Evolutionary conservation across 768 basidiomycete species (phyloP), one percentile per base, ranked within the genome.

Genomic region (Boletus eberwhitei): DNA sequence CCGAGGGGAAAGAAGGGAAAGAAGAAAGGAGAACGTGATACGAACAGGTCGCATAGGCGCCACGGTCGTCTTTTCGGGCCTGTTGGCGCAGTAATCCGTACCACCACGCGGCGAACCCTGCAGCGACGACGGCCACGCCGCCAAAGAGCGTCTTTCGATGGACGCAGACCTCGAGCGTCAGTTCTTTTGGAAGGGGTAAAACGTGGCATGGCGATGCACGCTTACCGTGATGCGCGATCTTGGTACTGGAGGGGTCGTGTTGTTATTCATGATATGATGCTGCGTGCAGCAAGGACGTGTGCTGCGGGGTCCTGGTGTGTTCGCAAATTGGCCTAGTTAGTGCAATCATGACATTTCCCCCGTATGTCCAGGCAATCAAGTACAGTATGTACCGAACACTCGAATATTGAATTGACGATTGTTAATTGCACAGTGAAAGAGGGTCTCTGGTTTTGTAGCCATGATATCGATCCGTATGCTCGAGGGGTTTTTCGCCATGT

Each of bases 401-500:
- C 24, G 24, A 26, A 26, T 26, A n/a, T 24, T 24, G 24, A 21
- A 11, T 40, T 52, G 38, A 36, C 29, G 3, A 48, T 38, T 14
- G 11, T 36, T 8, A 21, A 36, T 42, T 19, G 48, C 46, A 40
- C 58, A 97, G 96, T 98, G 54, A 84, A 85, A 66, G 96, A 98
- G 72, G 96, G 94, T 17, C 78, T 96, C 5, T 93, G 86, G 72
- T 79, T 98, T 16, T 86, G 85, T 58, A 74, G 79, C 39, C 75
- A 88, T 72, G 85, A 83, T n/a, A 74, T 91, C 22, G 83, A 95
- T 66, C 94, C 94, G 29, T 98, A 97, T 61, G 80, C 86, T 52
- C 94, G 93, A 38, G 90, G 91, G 5, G 73, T 85, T 11, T 92
- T 96, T 66, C 81, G 87, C 64, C 93, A 96, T 71, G 94, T 95